A percentile compares a stretch with the other conserved stretches of the same genome.
Evolutionary conservation across 257 asterid genomes (phyloP).

Genomic region (Lithospermum erythrorhizon): DNA sequence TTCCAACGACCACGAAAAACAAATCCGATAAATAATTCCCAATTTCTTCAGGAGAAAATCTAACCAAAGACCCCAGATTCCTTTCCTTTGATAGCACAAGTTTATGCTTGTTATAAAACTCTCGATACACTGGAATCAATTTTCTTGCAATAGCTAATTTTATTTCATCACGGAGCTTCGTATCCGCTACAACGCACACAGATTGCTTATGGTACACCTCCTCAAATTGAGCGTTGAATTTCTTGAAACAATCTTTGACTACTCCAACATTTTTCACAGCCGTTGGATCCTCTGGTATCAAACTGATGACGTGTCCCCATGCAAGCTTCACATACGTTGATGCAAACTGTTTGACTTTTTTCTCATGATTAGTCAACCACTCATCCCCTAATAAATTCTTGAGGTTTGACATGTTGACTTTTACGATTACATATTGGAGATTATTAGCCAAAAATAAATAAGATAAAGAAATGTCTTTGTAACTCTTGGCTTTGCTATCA

Average conservation of each 20-base stretch:
- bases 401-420: slow-evolving; percentile 54
- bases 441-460: slow-evolving; percentile 79
- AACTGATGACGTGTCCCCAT: slow-evolving; percentile 62
- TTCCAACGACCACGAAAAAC: slow-evolving; percentile 33
- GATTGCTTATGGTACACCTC: slow-evolving; percentile 54
- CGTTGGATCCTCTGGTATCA: slow-evolving; percentile 40
- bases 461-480: slow-evolving; percentile 48
- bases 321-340: slow-evolving; percentile 47
- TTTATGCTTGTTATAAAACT: slow-evolving; percentile 35
- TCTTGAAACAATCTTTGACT: slow-evolving; percentile 45
- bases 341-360: slow-evolving; percentile 42
- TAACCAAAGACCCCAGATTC: slow-evolving; percentile 26
- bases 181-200: slow-evolving; percentile 41
- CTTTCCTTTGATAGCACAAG: slow-evolving; percentile 25
- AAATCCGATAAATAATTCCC: slow-evolving; percentile 47
- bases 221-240: slow-evolving; percentile 48
- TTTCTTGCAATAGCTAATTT: slow-evolving; percentile 39
- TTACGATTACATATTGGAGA: slow-evolving; percentile 45
- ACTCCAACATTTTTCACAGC: slow-evolving; percentile 21
- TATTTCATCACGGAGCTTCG: slow-evolving; percentile 47
- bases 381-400: slow-evolving; percentile 55
- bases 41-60: slow-evolving; percentile 66
- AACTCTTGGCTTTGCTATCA: slow-evolving; percentile 52
- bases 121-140: slow-evolving; percentile 36
- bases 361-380: slow-evolving; percentile 57